Conservation (phyloP, 768 basidiomycete genomes). For the Cytidiella melzeri region DNA sequence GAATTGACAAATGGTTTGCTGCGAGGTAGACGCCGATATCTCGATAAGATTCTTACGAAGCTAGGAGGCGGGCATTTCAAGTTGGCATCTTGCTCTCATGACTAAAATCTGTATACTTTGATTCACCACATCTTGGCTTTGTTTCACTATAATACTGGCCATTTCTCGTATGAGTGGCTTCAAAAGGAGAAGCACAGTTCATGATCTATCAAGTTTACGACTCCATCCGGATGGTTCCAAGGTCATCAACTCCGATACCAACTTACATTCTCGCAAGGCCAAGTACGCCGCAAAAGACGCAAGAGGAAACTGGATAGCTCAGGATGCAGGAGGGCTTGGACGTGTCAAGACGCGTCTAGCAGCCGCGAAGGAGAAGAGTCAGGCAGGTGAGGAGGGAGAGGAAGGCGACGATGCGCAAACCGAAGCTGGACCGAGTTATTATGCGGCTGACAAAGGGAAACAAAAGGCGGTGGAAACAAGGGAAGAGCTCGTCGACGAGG, state of each 20-base stretch:
- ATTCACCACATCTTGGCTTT: neutral
- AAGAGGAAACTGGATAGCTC: conserved; percentile 61
- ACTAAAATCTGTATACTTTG: no score
- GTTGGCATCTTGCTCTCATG: no score
- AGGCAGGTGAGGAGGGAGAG: conserved; percentile 15
- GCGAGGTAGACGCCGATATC: no score
- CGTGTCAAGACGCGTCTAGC: conserved; percentile 34
- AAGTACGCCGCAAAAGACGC: conserved; percentile 35
- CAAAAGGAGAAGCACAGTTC: conserved; percentile 46
- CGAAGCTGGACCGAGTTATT: conserved; percentile 14
- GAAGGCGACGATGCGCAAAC: conserved; percentile 22
- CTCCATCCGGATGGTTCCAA: conserved; percentile 60
- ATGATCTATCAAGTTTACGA: conserved; percentile 59
- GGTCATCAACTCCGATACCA: conserved; percentile 38
- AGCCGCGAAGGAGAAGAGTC: conserved; percentile 5
- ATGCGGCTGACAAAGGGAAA: conserved; percentile 21
- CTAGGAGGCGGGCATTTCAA: no score
- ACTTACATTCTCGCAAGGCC: conserved; percentile 29
- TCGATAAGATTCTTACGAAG: no score
- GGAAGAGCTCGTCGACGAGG: conserved; percentile 11
- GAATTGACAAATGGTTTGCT: no score
- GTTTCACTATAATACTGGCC: neutral
- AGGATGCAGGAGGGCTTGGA: conserved; percentile 52
- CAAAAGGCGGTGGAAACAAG: conserved; percentile 13
- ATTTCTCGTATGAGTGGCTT: conserved; percentile 1